Percentiles rank a stretch among this genome's conserved stretches.
phyloP scores from a whole-genome alignment of 2,329 filamentous ascomycete genomes.

The Huntiella savannae region DNA sequence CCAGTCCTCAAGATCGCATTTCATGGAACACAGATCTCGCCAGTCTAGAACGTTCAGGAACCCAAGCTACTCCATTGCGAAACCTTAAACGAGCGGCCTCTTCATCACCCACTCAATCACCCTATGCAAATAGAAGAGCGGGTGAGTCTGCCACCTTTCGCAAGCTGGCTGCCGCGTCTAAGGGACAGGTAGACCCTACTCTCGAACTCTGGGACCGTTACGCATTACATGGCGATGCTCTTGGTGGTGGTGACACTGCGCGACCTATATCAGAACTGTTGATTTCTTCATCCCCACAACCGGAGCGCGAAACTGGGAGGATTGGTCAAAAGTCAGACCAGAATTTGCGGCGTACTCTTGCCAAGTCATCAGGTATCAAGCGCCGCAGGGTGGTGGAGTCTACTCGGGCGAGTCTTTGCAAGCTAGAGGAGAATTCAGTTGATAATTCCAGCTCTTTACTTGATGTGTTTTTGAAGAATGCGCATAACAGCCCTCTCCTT shows the following conservation, averaged over 20 bases:
- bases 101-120: slow-evolving; percentile 55
- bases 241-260: slow-evolving; percentile 1
- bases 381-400: slow-evolving; percentile 4
- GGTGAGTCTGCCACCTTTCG: slow-evolving; percentile 11
- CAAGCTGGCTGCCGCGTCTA: slow-evolving; percentile 10
- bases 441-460: slow-evolving; percentile 5
- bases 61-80: slow-evolving; percentile 31
- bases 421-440: neutral
- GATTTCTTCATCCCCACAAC: slow-evolving; percentile 47
- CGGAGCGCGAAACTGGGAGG: slow-evolving; percentile 22
- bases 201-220: slow-evolving; percentile 63
- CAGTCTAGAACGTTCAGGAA: slow-evolving; percentile 23
- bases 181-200: slow-evolving; percentile 50
- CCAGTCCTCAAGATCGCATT: slow-evolving; percentile 41
- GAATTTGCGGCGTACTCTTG: slow-evolving; percentile 4
- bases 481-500: neutral
- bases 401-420: slow-evolving; percentile 6
- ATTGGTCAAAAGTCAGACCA: slow-evolving; percentile 1
- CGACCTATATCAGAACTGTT: slow-evolving; percentile 9
- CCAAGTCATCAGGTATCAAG: slow-evolving; percentile 8
- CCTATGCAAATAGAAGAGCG: slow-evolving; percentile 17
- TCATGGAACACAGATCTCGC: slow-evolving; percentile 38
- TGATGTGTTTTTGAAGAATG: slow-evolving; percentile 11
- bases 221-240: slow-evolving; percentile 27
- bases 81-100: slow-evolving; percentile 49